Evolutionary conservation across 2,329 filamentous ascomycete genomes (phyloP).

Genomic region (Xylaria arbuscula): DNA sequence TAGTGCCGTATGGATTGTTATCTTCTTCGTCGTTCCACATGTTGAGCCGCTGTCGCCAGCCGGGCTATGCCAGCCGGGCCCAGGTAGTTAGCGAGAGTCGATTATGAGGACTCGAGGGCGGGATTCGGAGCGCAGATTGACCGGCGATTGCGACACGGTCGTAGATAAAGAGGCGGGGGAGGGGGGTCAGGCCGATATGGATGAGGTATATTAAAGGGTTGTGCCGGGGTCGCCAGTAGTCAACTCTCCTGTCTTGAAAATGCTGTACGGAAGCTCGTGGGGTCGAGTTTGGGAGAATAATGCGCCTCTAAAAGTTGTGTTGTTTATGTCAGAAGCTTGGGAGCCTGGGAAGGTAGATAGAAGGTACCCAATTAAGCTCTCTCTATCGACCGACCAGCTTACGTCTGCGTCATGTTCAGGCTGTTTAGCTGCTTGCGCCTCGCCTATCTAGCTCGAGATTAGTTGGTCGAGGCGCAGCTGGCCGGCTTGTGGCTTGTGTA

Average conservation of each 20-base stretch:
- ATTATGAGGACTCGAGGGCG: conserved; percentile 10
- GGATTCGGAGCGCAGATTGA: conserved; percentile 33
- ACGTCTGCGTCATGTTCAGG: conserved; percentile 27
- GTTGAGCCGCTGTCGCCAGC: conserved; percentile 47
- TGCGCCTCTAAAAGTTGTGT: conserved; percentile 29
- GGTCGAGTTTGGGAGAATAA: conserved; percentile 5
- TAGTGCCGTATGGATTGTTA: conserved; percentile 94
- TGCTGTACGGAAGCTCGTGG: conserved; percentile 16
- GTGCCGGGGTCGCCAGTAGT: conserved; percentile 3
- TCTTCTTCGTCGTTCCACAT: conserved; percentile 99
- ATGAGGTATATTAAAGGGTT: conserved; percentile 10
- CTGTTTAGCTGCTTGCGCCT: conserved; percentile 22
- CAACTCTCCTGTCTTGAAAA: conserved; percentile 11
- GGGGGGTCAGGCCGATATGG: conserved; percentile 36
- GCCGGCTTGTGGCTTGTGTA: neutral
- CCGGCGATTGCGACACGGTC: conserved; percentile 32
- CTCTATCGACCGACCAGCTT: conserved; percentile 4
- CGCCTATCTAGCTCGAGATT: neutral
- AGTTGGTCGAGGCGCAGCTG: conserved; percentile 4
- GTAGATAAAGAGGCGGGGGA: conserved; percentile 44
- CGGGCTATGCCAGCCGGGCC: conserved; percentile 31
- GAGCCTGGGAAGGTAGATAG: conserved; percentile 33
- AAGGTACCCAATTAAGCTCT: conserved; percentile 30
- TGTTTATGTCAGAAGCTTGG: conserved; percentile 36
- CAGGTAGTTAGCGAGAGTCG: conserved; percentile 23